Conservation (phyloP, 164 flowering plant genomes). For the Annona squamosa region DNA sequence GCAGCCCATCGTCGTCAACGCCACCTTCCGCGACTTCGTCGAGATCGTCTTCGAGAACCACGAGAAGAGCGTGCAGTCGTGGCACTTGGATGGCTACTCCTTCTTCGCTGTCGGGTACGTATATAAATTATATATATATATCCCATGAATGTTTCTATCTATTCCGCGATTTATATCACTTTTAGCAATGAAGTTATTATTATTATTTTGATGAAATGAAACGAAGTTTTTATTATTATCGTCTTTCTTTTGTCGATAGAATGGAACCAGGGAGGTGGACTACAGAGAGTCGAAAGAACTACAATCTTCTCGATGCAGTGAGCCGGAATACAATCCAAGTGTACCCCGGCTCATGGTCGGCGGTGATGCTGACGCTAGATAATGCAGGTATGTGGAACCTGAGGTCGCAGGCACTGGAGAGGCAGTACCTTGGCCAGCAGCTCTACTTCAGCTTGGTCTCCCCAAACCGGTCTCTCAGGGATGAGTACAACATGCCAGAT, state of each 20-base stretch:
- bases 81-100: too few species aligned
- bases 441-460: slow-evolving; percentile 33
- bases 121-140: slow-evolving; percentile 19
- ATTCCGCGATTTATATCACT: not conserved
- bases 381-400: slow-evolving; percentile 67
- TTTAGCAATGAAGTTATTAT: not conserved
- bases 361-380: slow-evolving; percentile 40
- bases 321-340: slow-evolving; percentile 19
- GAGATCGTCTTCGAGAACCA: slow-evolving; percentile 49
- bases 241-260: too few species aligned
- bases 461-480: slow-evolving; percentile 34
- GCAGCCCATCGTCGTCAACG: slow-evolving; percentile 27
- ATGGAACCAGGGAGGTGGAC: too few species aligned
- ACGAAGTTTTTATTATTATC: too few species aligned
- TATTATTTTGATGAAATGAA: not conserved
- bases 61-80: slow-evolving; percentile 1
- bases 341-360: slow-evolving; percentile 51
- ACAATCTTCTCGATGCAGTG: not conserved
- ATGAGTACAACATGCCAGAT: slow-evolving; percentile 40
- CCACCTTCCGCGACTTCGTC: slow-evolving; percentile 31
- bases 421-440: slow-evolving; percentile 50
- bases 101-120: slow-evolving; percentile 11
- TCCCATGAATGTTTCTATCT: not conserved
- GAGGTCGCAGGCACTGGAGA: slow-evolving; percentile 34
- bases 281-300: not conserved